Conservation (phyloP, 768 basidiomycete species). For the Suillus plorans region DNA sequence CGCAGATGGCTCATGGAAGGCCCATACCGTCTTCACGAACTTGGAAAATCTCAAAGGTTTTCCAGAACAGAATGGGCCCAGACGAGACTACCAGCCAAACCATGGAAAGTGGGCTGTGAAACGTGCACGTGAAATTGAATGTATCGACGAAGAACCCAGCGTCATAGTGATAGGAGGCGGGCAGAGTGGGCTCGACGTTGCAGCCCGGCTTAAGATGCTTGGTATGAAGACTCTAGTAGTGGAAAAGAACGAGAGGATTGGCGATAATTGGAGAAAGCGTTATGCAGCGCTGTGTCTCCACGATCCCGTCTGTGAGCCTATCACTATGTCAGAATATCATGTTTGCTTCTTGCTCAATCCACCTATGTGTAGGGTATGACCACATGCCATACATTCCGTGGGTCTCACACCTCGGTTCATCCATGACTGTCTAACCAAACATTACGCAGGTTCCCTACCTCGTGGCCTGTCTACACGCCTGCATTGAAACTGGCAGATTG, state of each 20-base stretch:
- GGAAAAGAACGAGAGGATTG: slow-evolving; percentile 26
- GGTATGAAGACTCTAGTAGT: slow-evolving; percentile 20
- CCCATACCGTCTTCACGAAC: slow-evolving; percentile 48
- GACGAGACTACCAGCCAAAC: slow-evolving; percentile 41
- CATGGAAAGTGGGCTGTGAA: slow-evolving; percentile 32
- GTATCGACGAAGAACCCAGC: slow-evolving; percentile 42
- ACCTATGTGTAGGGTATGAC: slow-evolving; percentile 36
- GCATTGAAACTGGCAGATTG: slow-evolving; percentile 61
- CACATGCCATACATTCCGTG: slow-evolving; percentile 58
- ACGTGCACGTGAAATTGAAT: slow-evolving; percentile 28
- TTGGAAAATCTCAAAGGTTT: slow-evolving; percentile 49
- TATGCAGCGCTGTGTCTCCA: slow-evolving; percentile 47
- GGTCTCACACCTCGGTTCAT: slow-evolving; percentile 16
- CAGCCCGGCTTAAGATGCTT: slow-evolving; percentile 50
- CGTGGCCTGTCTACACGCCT: slow-evolving; percentile 60
- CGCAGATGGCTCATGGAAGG: slow-evolving; percentile 43
- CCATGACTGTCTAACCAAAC: background rate
- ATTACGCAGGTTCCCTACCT: slow-evolving; percentile 48
- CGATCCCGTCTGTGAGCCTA: slow-evolving; percentile 31
- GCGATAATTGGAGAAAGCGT: slow-evolving; percentile 38
- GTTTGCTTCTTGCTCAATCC: background rate
- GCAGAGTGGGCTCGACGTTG: slow-evolving; percentile 55
- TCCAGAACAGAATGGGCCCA: slow-evolving; percentile 43
- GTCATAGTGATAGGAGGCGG: slow-evolving; percentile 54
- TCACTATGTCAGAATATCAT: background rate